A percentile compares a stretch with the other conserved stretches of the same genome.
Conservation (phyloP, 306 rosid species). For the Inga leiocalycina region DNA sequence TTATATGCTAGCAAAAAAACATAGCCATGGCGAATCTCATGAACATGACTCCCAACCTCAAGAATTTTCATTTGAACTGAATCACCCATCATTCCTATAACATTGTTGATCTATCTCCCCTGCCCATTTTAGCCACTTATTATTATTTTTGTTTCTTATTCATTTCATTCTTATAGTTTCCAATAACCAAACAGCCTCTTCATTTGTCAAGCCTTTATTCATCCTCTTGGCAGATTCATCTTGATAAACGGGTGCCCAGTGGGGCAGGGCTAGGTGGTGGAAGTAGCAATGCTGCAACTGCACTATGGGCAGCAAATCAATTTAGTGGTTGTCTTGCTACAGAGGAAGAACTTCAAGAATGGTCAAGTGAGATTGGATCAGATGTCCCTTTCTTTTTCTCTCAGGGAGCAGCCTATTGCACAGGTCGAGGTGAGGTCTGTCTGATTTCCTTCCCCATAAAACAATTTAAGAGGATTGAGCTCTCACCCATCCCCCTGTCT, state of each 20-base stretch:
- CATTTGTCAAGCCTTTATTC: constrained; percentile 7
- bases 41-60: neutral
- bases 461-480: constrained; percentile 7
- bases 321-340: constrained; percentile 76
- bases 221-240: constrained; percentile 74
- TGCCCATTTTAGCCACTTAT: neutral
- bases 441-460: constrained; percentile 26
- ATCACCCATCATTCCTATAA: neutral
- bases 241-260: constrained; percentile 88
- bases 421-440: constrained; percentile 97
- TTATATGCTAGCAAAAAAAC: no score
- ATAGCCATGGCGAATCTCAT: neutral
- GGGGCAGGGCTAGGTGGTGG: constrained; percentile 99
- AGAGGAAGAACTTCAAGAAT: constrained; percentile 90
- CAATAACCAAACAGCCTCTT: neutral
- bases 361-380: constrained; percentile 99
- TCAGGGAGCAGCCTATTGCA: constrained; percentile 94
- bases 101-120: neutral
- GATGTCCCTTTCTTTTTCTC: constrained; percentile 98
- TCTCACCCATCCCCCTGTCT: neutral
- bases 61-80: neutral
- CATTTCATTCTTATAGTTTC: neutral
- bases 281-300: constrained; percentile 98
- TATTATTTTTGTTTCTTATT: neutral
- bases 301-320: constrained; percentile 97